Percentiles rank a stretch among this genome's conserved stretches.
Evolutionary conservation across 192 early-diverging fungal genomes (phyloP).

Genomic region (Coemansia sp.): DNA sequence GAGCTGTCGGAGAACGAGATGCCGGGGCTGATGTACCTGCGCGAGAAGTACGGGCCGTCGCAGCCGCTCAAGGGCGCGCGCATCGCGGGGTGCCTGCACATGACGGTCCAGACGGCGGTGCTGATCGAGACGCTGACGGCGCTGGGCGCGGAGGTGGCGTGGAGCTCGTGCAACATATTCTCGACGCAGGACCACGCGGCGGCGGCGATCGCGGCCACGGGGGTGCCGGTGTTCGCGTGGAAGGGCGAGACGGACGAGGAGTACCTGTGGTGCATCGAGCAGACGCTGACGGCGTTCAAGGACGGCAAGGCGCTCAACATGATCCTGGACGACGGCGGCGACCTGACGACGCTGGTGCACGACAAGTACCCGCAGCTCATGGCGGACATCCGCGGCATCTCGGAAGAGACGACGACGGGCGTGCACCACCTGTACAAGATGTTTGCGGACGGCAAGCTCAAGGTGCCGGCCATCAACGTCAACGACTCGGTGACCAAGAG

Average conservation of each 20-base stretch:
- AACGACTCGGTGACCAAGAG: conserved; percentile 99
- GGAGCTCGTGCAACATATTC: conserved; percentile 91
- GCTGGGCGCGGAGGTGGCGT: conserved; percentile 93
- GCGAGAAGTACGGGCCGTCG: conserved; percentile 84
- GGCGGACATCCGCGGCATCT: conserved; percentile 85
- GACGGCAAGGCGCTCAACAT: conserved; percentile 92
- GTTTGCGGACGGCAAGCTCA: conserved; percentile 93
- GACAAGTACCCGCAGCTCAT: conserved; percentile 91
- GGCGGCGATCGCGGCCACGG: conserved; percentile 93
- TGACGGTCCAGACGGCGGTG: conserved; percentile 99
- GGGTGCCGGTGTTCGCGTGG: conserved; percentile 97
- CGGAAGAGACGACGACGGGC: conserved; percentile 99
- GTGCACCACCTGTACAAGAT: conserved; percentile 99
- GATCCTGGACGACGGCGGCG: conserved; percentile 99
- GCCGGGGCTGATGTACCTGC: conserved; percentile 95
- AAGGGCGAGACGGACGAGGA: conserved; percentile 99
- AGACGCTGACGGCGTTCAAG: conserved; percentile 89
- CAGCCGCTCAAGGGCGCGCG: conserved; percentile 93
- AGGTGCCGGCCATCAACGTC: conserved; percentile 99
- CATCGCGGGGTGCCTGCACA: conserved; percentile 97
- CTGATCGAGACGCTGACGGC: conserved; percentile 95
- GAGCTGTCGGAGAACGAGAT: conserved; percentile 96
- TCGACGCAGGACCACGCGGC: conserved; percentile 99
- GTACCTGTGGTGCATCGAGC: conserved; percentile 98
- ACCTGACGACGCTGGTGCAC: conserved; percentile 95